Conservation (phyloP, 768 basidiomycete genomes). For the Auricularia cornea region DNA sequence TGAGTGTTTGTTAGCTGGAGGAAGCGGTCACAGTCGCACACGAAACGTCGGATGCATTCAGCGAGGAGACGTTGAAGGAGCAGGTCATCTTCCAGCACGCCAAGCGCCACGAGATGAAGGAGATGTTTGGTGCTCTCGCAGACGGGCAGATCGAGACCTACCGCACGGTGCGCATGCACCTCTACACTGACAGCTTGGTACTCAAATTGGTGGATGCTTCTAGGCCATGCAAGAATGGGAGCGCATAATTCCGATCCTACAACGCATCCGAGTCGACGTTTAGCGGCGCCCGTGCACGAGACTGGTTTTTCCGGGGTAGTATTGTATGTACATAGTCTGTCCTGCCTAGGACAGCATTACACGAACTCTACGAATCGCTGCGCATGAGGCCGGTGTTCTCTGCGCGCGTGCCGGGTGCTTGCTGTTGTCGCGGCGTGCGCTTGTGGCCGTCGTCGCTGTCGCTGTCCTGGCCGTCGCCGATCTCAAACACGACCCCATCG, state of each 20-base stretch:
- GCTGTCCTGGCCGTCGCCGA: conserved; percentile 73
- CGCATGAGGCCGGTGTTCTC: background rate
- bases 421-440: background rate
- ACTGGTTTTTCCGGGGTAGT: background rate
- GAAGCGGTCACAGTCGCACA: conserved; percentile 93
- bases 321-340: background rate
- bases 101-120: conserved; percentile 96
- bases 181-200: background rate
- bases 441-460: conserved; percentile 51
- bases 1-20: conserved; percentile 55
- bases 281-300: conserved; percentile 22
- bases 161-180: conserved; percentile 49
- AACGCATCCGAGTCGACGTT: conserved; percentile 89
- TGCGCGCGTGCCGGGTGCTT: background rate
- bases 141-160: conserved; percentile 96
- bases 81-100: conserved; percentile 83
- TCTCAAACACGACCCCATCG: conserved; percentile 81
- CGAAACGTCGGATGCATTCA: conserved; percentile 94
- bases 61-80: conserved; percentile 87
- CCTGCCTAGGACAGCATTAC: too few relatives aligned
- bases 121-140: conserved; percentile 79
- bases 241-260: conserved; percentile 83
- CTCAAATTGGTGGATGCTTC: too few relatives aligned
- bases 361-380: too few relatives aligned
- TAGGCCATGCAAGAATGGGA: conserved; percentile 98